Percentiles rank a stretch among this genome's conserved stretches.
These are phyloP conservation scores for Cyberlindnera meyerae DNA, from an alignment of 805 yeast species.

Conservation along the genomic window DNA sequence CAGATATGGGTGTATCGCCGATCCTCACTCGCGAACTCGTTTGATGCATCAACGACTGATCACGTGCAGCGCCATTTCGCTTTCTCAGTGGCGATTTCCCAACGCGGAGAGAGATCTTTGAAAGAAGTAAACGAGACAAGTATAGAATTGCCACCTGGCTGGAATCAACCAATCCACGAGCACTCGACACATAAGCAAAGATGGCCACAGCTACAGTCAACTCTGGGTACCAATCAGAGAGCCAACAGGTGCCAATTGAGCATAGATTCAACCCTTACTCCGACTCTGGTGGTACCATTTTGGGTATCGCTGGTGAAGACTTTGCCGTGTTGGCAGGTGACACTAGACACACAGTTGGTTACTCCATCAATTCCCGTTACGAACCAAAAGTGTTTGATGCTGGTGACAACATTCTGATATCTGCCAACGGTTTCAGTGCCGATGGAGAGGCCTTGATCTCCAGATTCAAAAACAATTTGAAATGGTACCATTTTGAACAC, in stretches of 20 bases:
- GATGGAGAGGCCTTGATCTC: constrained; percentile 85
- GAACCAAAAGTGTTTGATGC: constrained; percentile 86
- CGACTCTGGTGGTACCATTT: constrained; percentile 94
- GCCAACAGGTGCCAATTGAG: constrained; percentile 63
- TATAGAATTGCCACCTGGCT: too few species aligned
- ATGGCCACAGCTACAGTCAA: constrained; percentile 41
- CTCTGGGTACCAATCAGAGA: constrained; percentile 61
- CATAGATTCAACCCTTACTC: constrained; percentile 90
- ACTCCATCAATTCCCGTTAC: constrained; percentile 86
- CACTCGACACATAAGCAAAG: too few species aligned
- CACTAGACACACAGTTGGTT: constrained; percentile 94
- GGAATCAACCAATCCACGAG: too few species aligned
- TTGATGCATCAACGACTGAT: neutral
- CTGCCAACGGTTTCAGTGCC: constrained; percentile 96
- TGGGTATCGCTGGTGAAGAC: constrained; percentile 97
- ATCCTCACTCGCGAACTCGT: neutral
- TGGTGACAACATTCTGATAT: constrained; percentile 81
- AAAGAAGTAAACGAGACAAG: too few species aligned
- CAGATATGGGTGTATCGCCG: constrained; percentile 2
- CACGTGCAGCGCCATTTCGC: too few species aligned
- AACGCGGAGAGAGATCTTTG: constrained; percentile 1
- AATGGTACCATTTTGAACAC: constrained; percentile 93
- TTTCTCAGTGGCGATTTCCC: neutral
- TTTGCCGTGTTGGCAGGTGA: constrained; percentile 97
- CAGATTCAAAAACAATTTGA: constrained; percentile 55